phyloP scores from a whole-genome alignment of 495 filamentous ascomycete species.

The Penicillium fimorum region DNA sequence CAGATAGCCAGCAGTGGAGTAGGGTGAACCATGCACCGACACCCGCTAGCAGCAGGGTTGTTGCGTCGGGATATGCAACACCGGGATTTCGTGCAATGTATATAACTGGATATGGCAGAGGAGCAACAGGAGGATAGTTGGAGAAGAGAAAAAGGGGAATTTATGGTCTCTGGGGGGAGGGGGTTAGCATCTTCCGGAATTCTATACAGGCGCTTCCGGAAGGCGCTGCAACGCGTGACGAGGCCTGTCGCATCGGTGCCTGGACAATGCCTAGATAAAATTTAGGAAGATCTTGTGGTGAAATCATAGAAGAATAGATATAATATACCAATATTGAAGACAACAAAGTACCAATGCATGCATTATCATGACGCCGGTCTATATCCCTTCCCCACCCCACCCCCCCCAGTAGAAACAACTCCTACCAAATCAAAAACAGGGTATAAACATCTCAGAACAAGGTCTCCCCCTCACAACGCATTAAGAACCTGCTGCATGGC shows the following conservation, averaged over 20 bases:
- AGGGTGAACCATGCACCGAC: background rate
- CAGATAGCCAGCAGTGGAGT: background rate
- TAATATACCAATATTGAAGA: background rate
- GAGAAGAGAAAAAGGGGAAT: background rate
- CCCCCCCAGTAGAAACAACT: background rate
- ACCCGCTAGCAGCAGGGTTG: background rate
- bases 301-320: background rate
- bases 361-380: slow-evolving; percentile 8
- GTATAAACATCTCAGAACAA: slow-evolving; percentile 8
- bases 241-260: background rate
- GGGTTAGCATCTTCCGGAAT: background rate
- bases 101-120: background rate
- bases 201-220: background rate
- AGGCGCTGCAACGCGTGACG: background rate
- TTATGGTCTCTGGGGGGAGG: background rate
- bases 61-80: background rate
- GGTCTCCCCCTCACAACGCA: slow-evolving; percentile 40
- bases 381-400: background rate
- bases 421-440: slow-evolving; percentile 1
- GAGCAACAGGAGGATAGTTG: background rate
- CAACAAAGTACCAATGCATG: background rate
- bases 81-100: no score
- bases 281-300: background rate
- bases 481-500: slow-evolving; percentile 79
- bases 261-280: background rate